Base-by-base conservation (phyloP, 139 green algal genomes). In the Pseudopediastrum boryanum region DNA sequence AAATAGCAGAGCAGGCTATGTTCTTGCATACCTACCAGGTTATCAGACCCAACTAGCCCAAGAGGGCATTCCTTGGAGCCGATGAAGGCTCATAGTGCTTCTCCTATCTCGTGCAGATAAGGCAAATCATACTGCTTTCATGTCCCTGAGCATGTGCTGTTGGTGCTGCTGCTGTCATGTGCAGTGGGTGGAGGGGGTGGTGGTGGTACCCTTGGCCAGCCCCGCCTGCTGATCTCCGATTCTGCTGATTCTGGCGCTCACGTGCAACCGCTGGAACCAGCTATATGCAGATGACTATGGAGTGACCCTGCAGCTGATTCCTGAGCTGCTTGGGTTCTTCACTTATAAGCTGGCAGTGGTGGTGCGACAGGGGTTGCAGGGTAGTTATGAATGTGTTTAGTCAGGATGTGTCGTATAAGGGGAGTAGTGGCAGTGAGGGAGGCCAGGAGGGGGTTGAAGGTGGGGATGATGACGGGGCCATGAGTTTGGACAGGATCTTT, bases 291-390 rank as follows among this genome's bases (percentile, higher is more conserved):
- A 89, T 1, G 27, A 91, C 23, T 50, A 81, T 6, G 93, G 92
- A 23, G 27, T 98, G 25, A 81, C 82, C 0, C 85, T 98, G 70
- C 69, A 97, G 77, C 85, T 98, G 75, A 85, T 98, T 76, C 90
- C 93, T 58, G 96, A 98, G 84, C 89, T 98, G 38, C 71, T 95
- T 35, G 95, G 95, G 48, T 98, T 98, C 83, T 97, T 98, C 84
- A 98, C 95, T 1, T 98, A 98, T 91, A 98, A 98, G 86, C 65
- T 86, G 6, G 94, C 91, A 1, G 87, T 97, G 1, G 19, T 95
- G 0, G 76, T 80, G n/a, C 63, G 78, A 36, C 85, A 90, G 64
- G 87, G 83, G 27, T 75, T 90, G 66, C 67, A 83, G 64, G n/a
- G n/a, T n/a, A n/a, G 42, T 91, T 23, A 52, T 90, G 4, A 65